phyloP scores from a whole-genome alignment of 257 asterid genomes.

The Penstemon barbatus region DNA sequence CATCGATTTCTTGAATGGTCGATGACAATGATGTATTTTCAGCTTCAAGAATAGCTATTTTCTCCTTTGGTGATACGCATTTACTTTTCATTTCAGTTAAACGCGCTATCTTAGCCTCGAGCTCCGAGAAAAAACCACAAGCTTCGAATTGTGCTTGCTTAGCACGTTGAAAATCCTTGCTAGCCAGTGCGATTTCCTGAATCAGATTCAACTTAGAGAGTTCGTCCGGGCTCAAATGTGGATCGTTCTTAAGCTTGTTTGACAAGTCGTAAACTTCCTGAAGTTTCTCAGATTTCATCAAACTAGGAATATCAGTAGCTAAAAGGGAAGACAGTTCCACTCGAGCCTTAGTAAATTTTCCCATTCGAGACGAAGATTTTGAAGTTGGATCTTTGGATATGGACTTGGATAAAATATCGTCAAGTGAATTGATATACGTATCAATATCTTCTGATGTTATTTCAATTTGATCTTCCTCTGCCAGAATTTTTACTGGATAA shows the following conservation, averaged over 20 bases:
- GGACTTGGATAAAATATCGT: conserved; percentile 34
- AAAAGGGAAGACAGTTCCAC: conserved; percentile 38
- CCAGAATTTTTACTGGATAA: not conserved
- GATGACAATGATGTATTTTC: conserved; percentile 32
- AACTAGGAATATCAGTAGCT: conserved; percentile 30
- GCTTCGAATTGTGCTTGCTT: conserved; percentile 28
- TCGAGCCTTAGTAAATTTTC: conserved; percentile 27
- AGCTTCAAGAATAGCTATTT: conserved; percentile 33
- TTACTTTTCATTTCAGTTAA: conserved; percentile 33
- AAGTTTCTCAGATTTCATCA: conserved; percentile 34
- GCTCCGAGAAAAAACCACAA: conserved; percentile 35
- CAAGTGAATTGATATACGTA: conserved; percentile 42
- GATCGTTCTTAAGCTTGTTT: conserved; percentile 35
- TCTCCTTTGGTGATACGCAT: conserved; percentile 35
- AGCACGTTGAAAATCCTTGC: conserved; percentile 33
- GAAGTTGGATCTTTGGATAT: conserved; percentile 1
- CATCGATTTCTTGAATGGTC: conserved; percentile 34
- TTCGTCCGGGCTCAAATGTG: conserved; percentile 32
- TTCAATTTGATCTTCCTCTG: conserved; percentile 15
- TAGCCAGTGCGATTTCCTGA: conserved; percentile 32
- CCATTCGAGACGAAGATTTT: conserved; percentile 8
- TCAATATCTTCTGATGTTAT: conserved; percentile 37
- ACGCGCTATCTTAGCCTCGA: conserved; percentile 28
- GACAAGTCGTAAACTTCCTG: conserved; percentile 26
- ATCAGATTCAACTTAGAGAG: conserved; percentile 39